Evolutionary conservation across 139 green algal species (phyloP).

Genomic region (Chlamydomonas applanata): DNA sequence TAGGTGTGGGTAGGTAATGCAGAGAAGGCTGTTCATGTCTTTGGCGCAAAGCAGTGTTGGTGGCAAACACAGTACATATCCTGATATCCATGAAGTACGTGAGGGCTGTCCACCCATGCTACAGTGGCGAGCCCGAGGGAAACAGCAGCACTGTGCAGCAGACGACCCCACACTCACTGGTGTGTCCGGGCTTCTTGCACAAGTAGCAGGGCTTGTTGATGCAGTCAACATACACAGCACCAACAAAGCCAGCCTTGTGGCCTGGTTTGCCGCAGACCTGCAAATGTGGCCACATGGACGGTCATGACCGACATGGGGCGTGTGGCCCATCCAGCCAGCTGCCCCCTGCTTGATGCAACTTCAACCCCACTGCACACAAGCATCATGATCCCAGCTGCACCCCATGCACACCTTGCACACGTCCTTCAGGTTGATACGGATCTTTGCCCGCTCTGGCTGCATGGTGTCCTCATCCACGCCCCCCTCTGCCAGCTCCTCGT

Average conservation of each 20-base stretch:
- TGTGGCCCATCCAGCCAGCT: background rate
- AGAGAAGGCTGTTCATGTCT: no score
- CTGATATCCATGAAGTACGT: no score
- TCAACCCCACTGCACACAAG: background rate
- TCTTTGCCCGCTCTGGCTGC: no score
- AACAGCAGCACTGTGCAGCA: no score
- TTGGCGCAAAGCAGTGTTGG: no score
- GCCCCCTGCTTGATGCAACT: background rate
- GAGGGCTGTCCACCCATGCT: no score
- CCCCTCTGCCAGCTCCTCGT: no score
- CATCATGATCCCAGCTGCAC: background rate
- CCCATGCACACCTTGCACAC: conserved; percentile 1
- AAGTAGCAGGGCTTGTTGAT: conserved; percentile 83
- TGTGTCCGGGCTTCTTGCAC: conserved; percentile 83
- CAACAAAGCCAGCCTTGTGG: conserved; percentile 86
- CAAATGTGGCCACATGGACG: background rate
- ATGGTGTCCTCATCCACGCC: no score
- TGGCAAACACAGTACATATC: no score
- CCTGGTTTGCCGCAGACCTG: conserved; percentile 82
- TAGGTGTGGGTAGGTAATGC: no score
- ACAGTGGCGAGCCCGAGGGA: no score
- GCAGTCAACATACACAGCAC: conserved; percentile 80
- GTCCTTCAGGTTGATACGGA: background rate
- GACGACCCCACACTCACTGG: conserved; percentile 29
- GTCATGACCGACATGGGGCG: background rate